Evolutionary conservation across 164 flowering plant species (phyloP).

Genomic region (Vitis amurensis): DNA sequence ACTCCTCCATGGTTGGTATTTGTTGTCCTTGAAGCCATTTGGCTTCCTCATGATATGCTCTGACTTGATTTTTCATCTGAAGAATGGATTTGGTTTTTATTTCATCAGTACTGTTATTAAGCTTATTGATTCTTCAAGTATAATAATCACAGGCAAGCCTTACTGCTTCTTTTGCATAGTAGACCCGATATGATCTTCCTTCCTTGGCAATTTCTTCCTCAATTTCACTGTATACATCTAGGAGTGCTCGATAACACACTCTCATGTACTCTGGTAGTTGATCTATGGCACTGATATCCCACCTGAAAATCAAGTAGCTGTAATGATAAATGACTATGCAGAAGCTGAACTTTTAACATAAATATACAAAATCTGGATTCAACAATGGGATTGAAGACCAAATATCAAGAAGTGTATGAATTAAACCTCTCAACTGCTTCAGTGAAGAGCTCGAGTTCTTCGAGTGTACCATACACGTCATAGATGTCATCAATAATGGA

Average conservation of each 20-base stretch:
- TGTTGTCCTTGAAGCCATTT: constrained; percentile 27
- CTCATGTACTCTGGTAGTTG: constrained; percentile 49
- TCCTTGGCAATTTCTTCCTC: constrained; percentile 26
- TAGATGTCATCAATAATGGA: too few species aligned
- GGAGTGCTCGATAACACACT: constrained; percentile 18
- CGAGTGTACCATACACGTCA: too few species aligned
- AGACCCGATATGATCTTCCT: constrained; percentile 22
- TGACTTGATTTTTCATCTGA: constrained; percentile 28
- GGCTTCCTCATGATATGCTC: constrained; percentile 35
- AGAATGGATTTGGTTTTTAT: background rate
- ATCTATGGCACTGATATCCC: constrained; percentile 29
- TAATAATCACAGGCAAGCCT: background rate
- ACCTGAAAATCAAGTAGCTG: constrained; percentile 28
- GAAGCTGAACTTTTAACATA: too few species aligned
- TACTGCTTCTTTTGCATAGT: constrained; percentile 36
- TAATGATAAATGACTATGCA: background rate
- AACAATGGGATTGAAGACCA: too few species aligned
- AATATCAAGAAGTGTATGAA: too few species aligned
- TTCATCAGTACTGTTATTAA: too few species aligned
- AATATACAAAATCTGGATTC: too few species aligned
- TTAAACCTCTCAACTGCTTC: too few species aligned
- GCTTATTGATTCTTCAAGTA: constrained; percentile 4
- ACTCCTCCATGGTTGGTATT: constrained; percentile 37
- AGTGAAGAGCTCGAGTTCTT: too few species aligned
- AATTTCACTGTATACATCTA: constrained; percentile 26